Evolutionary conservation across 1,284 basidiomycete genomes (phyloP).

Genomic region (Xerocomus nothofagi): DNA sequence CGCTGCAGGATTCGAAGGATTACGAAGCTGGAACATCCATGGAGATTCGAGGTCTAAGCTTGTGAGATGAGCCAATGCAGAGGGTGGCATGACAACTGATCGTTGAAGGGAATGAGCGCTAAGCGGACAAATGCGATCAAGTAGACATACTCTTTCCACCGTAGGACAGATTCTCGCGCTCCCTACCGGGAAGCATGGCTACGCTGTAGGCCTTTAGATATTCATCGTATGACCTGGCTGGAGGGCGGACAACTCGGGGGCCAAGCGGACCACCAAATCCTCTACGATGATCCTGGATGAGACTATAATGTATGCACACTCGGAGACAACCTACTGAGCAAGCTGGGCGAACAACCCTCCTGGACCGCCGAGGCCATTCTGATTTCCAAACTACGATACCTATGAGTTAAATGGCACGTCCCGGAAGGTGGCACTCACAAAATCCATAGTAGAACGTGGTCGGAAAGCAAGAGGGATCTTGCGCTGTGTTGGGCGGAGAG

Average conservation of each 20-base stretch:
- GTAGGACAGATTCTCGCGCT: slow-evolving; percentile 86
- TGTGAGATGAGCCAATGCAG: slow-evolving; percentile 87
- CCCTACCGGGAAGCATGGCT: slow-evolving; percentile 79
- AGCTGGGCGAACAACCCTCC: slow-evolving; percentile 59
- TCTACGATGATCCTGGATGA: slow-evolving; percentile 34
- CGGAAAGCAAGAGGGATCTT: slow-evolving; percentile 14
- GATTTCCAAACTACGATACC: slow-evolving; percentile 48
- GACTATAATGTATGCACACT: slow-evolving; percentile 2
- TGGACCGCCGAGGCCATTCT: slow-evolving; percentile 51
- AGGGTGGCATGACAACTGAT: slow-evolving; percentile 95
- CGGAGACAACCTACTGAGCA: slow-evolving; percentile 44
- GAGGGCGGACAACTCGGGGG: slow-evolving; percentile 46
- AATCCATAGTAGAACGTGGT: slow-evolving; percentile 51
- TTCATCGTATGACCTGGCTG: slow-evolving; percentile 72
- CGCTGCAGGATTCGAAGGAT: slow-evolving; percentile 82
- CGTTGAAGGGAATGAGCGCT: slow-evolving; percentile 4
- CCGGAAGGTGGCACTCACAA: slow-evolving; percentile 44
- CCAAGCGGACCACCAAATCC: slow-evolving; percentile 54
- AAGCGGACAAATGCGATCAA: slow-evolving; percentile 9
- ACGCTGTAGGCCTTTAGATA: slow-evolving; percentile 86
- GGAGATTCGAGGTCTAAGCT: slow-evolving; percentile 89
- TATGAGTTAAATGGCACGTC: slow-evolving; percentile 16
- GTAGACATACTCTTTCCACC: slow-evolving; percentile 92
- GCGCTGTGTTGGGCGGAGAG: slow-evolving; percentile 7
- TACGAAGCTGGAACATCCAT: slow-evolving; percentile 95